Evolutionary conservation across 1,284 basidiomycete species (phyloP), one percentile per base, ranked within the genome.

Genomic region (Wallemia ichthyophaga): DNA sequence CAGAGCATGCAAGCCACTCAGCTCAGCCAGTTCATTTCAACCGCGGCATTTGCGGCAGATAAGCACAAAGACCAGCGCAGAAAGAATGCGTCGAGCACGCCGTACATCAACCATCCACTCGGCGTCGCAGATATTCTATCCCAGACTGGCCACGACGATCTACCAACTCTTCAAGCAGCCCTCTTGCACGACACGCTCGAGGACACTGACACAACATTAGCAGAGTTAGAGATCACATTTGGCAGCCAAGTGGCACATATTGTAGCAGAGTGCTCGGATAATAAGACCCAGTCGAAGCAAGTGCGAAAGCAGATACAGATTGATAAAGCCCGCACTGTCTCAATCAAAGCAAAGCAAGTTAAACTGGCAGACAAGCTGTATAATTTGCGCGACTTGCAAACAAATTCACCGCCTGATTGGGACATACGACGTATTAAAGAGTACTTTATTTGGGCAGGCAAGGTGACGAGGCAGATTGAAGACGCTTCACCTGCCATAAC

Each of bases 341-440:
- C 68, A 2, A 61, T 57, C 24, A 67, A 69, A 60, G 71, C 71
- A 63, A 60, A 63, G 19, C 64, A 62, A 26, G 62, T 64, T 56
- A 64, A 72, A 59, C 68, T 69, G 60, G 69, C 72, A 58, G 72
- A 73, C 62, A 73, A 73, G 63, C 63, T 71, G 59, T 69, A 70
- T 61, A 73, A 73, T 61, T 64, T 72, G 25, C 67, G 68, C 58
- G 68, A 67, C 7, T 68, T 71, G 48, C 63, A 66, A 60, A 67
- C 67, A 37, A 65, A 64, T 58, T 66, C 65, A 58, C 69, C 66
- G 37, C 21, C 26, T 27, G 33, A 37, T 21, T 53, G 27, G 64
- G 33, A 56, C 0, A 58, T 60, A 2, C 13, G 17, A 2, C 27
- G 63, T 25, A 60, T 63, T 13, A 48, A 64, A 57, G 64, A 64